Evolutionary conservation across 805 yeast species (phyloP).

Genomic region (Scheffersomyces spartinae): DNA sequence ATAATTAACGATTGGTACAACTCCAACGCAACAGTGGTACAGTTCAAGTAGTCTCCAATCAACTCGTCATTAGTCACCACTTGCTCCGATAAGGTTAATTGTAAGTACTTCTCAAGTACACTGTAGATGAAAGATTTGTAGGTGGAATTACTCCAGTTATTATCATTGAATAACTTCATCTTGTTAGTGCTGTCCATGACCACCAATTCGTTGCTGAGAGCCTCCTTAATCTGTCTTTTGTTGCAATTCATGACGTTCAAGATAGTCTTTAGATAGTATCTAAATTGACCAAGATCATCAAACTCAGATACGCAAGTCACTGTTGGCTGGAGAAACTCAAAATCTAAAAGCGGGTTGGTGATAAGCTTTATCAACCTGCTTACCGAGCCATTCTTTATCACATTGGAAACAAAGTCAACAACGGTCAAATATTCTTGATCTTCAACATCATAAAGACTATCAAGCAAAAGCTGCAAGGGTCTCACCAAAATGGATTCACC

Average conservation of each 20-base stretch:
- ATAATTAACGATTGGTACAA: constrained; percentile 37
- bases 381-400: constrained; percentile 40
- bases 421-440: constrained; percentile 31
- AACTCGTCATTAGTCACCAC: constrained; percentile 13
- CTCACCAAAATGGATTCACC: constrained; percentile 38
- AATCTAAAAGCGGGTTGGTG: constrained; percentile 40
- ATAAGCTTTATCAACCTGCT: constrained; percentile 51
- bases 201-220: constrained; percentile 47
- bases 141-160: constrained; percentile 43
- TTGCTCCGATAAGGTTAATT: constrained; percentile 10
- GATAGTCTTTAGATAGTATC: constrained; percentile 48
- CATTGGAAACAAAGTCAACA: constrained; percentile 36
- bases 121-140: constrained; percentile 46
- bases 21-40: constrained; percentile 28
- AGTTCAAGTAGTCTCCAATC: constrained; percentile 13
- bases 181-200: constrained; percentile 37
- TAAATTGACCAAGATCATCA: constrained; percentile 54
- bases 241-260: constrained; percentile 40
- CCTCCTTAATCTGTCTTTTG: constrained; percentile 27
- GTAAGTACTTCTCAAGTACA: constrained; percentile 36
- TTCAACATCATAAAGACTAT: constrained; percentile 38
- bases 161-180: constrained; percentile 27
- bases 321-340: constrained; percentile 20
- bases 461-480: constrained; percentile 60
- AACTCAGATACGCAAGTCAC: constrained; percentile 17